These are phyloP conservation scores for Phytophthora palmivora DNA, from an alignment of 352 stramenopile species.

Conservation along the genomic window DNA sequence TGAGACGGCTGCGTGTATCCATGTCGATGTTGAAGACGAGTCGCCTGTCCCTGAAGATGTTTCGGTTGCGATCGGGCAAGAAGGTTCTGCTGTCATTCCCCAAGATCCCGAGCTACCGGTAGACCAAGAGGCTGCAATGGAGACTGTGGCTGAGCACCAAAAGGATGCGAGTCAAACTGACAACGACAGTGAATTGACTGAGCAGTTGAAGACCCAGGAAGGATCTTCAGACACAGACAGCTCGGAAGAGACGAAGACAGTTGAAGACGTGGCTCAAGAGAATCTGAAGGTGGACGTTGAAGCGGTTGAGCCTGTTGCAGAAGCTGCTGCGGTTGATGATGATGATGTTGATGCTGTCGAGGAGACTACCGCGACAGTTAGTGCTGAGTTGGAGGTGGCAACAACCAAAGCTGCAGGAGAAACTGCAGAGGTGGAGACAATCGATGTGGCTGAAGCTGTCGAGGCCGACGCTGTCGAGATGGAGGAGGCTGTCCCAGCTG, in stretches of 20 bases:
- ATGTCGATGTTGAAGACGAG: conserved; percentile 28
- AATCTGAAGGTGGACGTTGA: neutral
- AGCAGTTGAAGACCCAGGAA: conserved; percentile 7
- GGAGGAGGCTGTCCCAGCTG: neutral
- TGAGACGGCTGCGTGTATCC: conserved; percentile 29
- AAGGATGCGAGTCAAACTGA: conserved; percentile 2
- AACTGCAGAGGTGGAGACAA: neutral
- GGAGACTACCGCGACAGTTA: neutral
- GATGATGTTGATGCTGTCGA: neutral
- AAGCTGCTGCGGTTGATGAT: neutral
- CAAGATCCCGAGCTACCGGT: conserved; percentile 21
- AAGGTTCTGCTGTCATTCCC: conserved; percentile 39
- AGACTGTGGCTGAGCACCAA: conserved; percentile 14
- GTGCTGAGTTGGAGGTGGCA: neutral
- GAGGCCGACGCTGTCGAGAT: neutral
- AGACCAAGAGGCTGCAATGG: conserved; percentile 13
- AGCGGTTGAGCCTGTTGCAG: neutral
- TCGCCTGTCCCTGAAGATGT: conserved; percentile 20
- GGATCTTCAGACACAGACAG: conserved; percentile 20
- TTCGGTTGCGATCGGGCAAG: neutral
- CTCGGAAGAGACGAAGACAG: conserved; percentile 15
- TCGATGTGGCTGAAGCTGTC: neutral
- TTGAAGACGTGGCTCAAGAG: conserved; percentile 1
- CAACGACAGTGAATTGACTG: neutral
- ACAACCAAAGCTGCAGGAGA: neutral